Evolutionary conservation across 768 basidiomycete genomes (phyloP).

Genomic region (Tulasnella sp.): DNA sequence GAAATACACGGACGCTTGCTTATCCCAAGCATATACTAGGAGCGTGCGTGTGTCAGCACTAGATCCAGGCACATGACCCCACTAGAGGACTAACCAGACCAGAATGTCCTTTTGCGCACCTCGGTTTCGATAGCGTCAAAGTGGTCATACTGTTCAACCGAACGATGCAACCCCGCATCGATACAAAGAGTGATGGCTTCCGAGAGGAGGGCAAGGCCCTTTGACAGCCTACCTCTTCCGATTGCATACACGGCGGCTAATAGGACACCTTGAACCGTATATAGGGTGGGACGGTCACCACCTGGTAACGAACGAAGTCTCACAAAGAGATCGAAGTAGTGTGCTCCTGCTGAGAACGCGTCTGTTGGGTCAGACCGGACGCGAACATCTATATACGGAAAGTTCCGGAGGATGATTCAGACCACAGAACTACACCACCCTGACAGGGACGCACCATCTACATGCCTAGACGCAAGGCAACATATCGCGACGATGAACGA

Average conservation of each 20-base stretch:
- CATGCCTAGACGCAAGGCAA: constrained; percentile 81
- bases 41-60: neutral
- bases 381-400: constrained; percentile 27
- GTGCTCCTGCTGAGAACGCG: constrained; percentile 76
- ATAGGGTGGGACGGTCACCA: constrained; percentile 77
- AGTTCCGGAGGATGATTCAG: neutral
- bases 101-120: constrained; percentile 87
- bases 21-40: constrained; percentile 84
- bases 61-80: neutral
- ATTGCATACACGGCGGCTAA: constrained; percentile 89
- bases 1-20: constrained; percentile 80
- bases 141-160: constrained; percentile 65
- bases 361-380: constrained; percentile 73
- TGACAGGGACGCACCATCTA: constrained; percentile 55
- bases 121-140: constrained; percentile 88
- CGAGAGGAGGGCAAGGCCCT: constrained; percentile 72
- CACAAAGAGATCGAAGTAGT: constrained; percentile 83
- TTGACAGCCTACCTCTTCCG: constrained; percentile 77
- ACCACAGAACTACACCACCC: neutral
- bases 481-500: constrained; percentile 89
- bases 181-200: constrained; percentile 80
- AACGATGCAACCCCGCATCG: constrained; percentile 81
- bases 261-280: constrained; percentile 83
- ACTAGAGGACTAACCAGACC: constrained; percentile 38
- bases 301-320: constrained; percentile 80